phyloP scores from a whole-genome alignment of 768 basidiomycete genomes.

The Lactifluus volemus region DNA sequence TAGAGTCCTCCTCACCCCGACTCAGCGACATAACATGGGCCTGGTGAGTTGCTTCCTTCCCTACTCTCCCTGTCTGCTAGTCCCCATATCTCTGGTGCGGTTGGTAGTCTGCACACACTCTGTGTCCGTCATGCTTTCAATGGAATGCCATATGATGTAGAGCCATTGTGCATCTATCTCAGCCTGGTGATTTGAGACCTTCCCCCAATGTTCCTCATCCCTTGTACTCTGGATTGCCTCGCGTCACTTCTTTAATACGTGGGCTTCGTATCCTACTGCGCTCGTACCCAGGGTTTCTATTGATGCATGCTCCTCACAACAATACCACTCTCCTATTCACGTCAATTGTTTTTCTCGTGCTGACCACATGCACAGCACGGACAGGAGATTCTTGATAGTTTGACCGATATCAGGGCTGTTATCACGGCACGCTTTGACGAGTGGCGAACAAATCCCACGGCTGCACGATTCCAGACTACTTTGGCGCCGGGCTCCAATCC shows the following conservation, averaged over 20 bases:
- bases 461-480: conserved; percentile 10
- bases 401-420: conserved; percentile 54
- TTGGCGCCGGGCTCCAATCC: not conserved
- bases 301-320: not conserved
- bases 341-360: conserved; percentile 1
- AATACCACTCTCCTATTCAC: not conserved
- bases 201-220: not conserved
- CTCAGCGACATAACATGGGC: conserved; percentile 59
- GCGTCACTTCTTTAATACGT: not conserved
- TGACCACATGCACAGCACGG: conserved; percentile 46
- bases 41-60: conserved; percentile 42
- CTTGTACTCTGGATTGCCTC: not conserved
- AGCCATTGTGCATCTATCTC: not conserved
- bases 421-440: conserved; percentile 57
- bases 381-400: conserved; percentile 59
- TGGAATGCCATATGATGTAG: not conserved
- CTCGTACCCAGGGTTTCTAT: not conserved
- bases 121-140: not conserved
- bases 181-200: not conserved
- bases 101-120: not conserved
- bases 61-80: conserved; percentile 2
- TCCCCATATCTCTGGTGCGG: not conserved
- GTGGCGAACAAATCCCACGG: conserved; percentile 34
- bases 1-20: conserved; percentile 39
- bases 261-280: not conserved